Evolutionary conservation across 2,329 filamentous ascomycete genomes (phyloP), one percentile per base, ranked within the genome.

Genomic region (Reticulascus tulasneorum): DNA sequence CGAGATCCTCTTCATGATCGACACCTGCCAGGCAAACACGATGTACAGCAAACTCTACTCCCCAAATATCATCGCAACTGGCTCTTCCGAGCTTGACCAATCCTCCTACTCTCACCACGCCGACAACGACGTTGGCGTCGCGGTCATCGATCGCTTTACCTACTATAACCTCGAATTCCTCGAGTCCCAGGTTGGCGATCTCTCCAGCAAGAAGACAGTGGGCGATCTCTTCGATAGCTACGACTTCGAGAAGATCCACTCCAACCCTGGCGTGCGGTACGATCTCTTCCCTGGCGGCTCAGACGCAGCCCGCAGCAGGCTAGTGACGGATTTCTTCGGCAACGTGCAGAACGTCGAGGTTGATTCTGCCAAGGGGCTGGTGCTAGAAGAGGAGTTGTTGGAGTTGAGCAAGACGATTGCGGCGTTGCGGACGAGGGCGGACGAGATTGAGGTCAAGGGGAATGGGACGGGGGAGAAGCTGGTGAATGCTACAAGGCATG

Each of bases 41-140:
- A 96, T 98, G 89, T 98, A 95, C 67, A 91, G 83, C 58, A 91
- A 95, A 52, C 87, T 98, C 55, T 98, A 98, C 70, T 94, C 89
- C 6, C 91, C 91, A 30, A 97, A 97, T 55, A 96, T 98, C 53
- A 89, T 98, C 53, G 93, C 93, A 1, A 98, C 94, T 0, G 93
- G 93, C n/a, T 94, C 87, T 21, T 94, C 86, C 4, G 89, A 93
- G 59, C 83, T 97, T 43, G 91, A 97, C 57, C 87, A 98, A 62
- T 95, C 88, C 6, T 94, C 86, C 1, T 98, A 98, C 64, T 94
- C 87, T 2, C 93, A 98, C 65, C 93, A 98, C 60, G 93, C 93
- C 37, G 93, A 98, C 64, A 94, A 91, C 62, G 93, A 98, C 55
- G 90, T 98, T 22, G 93, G 93, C 23, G 93, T 98, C 17, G 93